These are phyloP conservation scores for Nakazawaea ernobii DNA, from an alignment of 805 yeast genomes.

Conservation along the genomic window DNA sequence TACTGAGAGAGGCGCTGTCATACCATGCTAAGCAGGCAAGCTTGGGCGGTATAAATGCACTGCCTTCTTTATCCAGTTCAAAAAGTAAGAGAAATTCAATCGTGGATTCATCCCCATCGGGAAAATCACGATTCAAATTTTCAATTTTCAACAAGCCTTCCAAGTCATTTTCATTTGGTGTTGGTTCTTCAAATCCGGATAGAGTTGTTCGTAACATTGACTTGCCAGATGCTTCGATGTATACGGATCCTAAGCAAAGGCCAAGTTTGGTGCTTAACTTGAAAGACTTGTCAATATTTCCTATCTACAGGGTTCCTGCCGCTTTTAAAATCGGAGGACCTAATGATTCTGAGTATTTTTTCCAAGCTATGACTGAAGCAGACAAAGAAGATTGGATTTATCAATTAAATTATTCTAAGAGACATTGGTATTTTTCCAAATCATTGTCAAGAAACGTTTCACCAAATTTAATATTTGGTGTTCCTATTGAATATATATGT, in stretches of 20 bases:
- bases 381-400: conserved; percentile 76
- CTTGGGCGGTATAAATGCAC: neutral
- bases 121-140: conserved; percentile 11
- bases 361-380: conserved; percentile 58
- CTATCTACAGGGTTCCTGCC: conserved; percentile 43
- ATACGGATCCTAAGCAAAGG: conserved; percentile 39
- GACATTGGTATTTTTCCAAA: conserved; percentile 52
- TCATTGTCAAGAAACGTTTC: conserved; percentile 18
- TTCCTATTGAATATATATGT: conserved; percentile 75
- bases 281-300: conserved; percentile 41
- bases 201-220: conserved; percentile 43
- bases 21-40: conserved; percentile 3
- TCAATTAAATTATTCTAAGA: conserved; percentile 38
- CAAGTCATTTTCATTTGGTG: conserved; percentile 56
- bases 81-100: neutral
- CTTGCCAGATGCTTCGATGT: conserved; percentile 48
- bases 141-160: conserved; percentile 33
- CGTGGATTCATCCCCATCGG: neutral
- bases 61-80: neutral
- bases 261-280: conserved; percentile 45
- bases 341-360: conserved; percentile 36
- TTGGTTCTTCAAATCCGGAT: conserved; percentile 33
- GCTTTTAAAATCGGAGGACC: conserved; percentile 40
- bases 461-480: conserved; percentile 63
- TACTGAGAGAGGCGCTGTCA: conserved; percentile 8